These are phyloP conservation scores for Nissolia schottii DNA, from an alignment of 306 rosid genomes.

Conservation along the genomic window DNA sequence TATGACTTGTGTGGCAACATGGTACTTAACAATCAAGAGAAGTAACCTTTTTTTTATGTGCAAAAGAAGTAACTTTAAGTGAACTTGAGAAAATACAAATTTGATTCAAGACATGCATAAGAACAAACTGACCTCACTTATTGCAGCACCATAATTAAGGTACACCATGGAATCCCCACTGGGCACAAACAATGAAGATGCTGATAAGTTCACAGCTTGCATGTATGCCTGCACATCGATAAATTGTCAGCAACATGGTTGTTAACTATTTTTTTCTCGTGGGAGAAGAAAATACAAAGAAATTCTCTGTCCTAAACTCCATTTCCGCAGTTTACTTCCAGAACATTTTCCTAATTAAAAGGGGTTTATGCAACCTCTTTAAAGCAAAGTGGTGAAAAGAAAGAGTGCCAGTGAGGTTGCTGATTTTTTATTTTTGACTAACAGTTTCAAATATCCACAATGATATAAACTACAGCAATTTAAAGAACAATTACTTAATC, in stretches of 20 bases:
- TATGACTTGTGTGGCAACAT: slow-evolving; percentile 1
- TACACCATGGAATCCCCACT: slow-evolving; percentile 36
- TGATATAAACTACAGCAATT: too few species aligned
- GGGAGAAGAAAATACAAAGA: background rate
- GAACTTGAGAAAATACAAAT: slow-evolving; percentile 11
- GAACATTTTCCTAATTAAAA: background rate
- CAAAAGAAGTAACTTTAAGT: background rate
- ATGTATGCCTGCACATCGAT: slow-evolving; percentile 57
- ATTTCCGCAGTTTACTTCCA: background rate
- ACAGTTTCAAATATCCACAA: background rate
- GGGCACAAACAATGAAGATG: slow-evolving; percentile 56
- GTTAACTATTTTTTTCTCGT: background rate
- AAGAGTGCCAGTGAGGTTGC: too few species aligned
- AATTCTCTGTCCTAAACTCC: background rate
- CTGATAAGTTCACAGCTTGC: slow-evolving; percentile 68
- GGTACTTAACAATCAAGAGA: slow-evolving; percentile 1
- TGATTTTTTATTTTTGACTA: too few species aligned
- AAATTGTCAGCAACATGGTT: slow-evolving; percentile 10
- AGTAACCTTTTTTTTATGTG: too few species aligned
- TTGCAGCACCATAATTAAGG: slow-evolving; percentile 85
- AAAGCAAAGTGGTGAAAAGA: too few species aligned
- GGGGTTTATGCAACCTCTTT: background rate
- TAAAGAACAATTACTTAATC: too few species aligned
- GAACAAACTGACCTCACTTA: slow-evolving; percentile 64
- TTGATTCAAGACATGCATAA: background rate